These are phyloP conservation scores for Cladosporium sp. DNA, from an alignment of 2,329 filamentous ascomycete genomes.

Conservation along the genomic window DNA sequence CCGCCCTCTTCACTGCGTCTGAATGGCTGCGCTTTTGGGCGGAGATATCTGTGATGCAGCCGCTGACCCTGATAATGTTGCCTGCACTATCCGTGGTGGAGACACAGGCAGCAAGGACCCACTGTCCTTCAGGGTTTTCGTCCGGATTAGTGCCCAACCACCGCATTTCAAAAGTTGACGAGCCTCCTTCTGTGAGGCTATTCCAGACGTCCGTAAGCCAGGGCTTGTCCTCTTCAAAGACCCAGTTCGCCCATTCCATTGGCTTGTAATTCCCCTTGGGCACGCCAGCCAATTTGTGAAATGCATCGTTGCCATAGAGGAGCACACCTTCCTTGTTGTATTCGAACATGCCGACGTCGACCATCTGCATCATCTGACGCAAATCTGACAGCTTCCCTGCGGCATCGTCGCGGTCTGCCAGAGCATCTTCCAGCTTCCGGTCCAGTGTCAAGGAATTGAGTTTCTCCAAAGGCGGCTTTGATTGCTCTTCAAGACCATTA, in stretches of 20 bases:
- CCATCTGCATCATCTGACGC: constrained; percentile 29
- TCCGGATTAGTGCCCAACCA: constrained; percentile 21
- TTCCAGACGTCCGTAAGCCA: constrained; percentile 22
- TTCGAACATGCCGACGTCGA: constrained; percentile 30
- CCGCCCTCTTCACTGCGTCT: constrained; percentile 44
- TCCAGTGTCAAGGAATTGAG: not conserved
- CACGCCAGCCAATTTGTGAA: constrained; percentile 26
- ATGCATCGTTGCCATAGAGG: constrained; percentile 29
- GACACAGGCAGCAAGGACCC: constrained; percentile 30
- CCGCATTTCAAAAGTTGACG: not conserved
- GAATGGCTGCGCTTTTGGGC: constrained; percentile 29
- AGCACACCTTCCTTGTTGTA: constrained; percentile 26
- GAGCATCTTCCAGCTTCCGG: constrained; percentile 19
- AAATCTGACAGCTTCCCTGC: constrained; percentile 22
- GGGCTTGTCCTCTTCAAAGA: constrained; percentile 27
- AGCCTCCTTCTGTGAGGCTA: not conserved
- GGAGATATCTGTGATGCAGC: constrained; percentile 33
- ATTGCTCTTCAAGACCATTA: not conserved
- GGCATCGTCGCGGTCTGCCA: constrained; percentile 24
- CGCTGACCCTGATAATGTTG: constrained; percentile 26
- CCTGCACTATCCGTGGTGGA: constrained; percentile 26
- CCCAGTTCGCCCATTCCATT: constrained; percentile 23
- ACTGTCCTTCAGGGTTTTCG: constrained; percentile 26
- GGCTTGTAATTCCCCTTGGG: constrained; percentile 17
- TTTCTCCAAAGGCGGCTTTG: not conserved